Evolutionary conservation across 2,329 filamentous ascomycete genomes (phyloP), one percentile per base, ranked within the genome.

Genomic region (Diaporthe eres): DNA sequence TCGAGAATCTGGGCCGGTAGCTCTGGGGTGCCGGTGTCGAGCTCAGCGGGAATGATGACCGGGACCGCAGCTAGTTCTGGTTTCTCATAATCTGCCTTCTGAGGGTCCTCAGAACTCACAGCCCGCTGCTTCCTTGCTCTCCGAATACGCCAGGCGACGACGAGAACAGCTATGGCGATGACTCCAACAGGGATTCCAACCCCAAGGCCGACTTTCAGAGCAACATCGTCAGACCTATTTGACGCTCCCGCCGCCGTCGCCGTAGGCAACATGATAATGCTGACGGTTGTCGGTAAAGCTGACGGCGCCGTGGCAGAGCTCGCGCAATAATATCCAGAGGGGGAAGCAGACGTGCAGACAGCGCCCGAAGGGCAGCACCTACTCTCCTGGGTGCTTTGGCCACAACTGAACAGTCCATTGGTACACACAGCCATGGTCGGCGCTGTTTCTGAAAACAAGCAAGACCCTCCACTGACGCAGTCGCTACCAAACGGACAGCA

Each of bases 1-100:
- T 49, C 55, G 10, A 60, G 55, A 39, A 60, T 72, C 42, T 72
- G 53, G 22, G 55, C 70, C 28, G 70, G 55, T 37, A 61, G 25
- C 28, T 72, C 55, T 37, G 28, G 17, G 31, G 19, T 22, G 28
- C 53, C 9, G 12, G 39, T 25, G 1, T 71, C 68, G 7, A 71
- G 53, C 68, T 71, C 68, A 60, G 39, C 53, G 49, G 53, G 68
- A 34, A 60, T 19, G 19, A 19, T 19, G 13, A 34, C 53, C 22
- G 53, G 53, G 12, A 49, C 5, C 13, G 15, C 68, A 49, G 37
- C 39, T 13, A 49, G 22, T n/a, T 71, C 68, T 3, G 53, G 68
- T 39, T 60, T 71, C 37, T 17, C 44, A 39, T 71, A 71, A 10
- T n/a, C 39, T 19, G 25, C 3, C 12, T 25, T 60, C 12, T 19